These are phyloP conservation scores for Aphanomyces invadans DNA, from an alignment of 352 stramenopile genomes.

Conservation along the genomic window DNA sequence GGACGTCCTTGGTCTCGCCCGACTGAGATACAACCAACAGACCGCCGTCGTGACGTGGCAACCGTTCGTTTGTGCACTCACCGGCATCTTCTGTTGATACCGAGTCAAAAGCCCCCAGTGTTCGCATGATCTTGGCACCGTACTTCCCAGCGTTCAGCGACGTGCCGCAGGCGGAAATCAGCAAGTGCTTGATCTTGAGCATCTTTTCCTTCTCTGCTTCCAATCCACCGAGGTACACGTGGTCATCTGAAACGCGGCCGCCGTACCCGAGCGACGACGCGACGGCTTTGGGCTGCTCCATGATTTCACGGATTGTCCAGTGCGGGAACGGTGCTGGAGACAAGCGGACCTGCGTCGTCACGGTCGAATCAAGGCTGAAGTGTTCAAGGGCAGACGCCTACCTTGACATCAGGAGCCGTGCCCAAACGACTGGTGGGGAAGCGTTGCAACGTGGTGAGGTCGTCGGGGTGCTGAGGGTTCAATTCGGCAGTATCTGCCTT, in stretches of 20 bases:
- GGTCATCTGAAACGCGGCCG: slow-evolving; percentile 88
- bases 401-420: slow-evolving; percentile 88
- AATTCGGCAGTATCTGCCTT: slow-evolving; percentile 89
- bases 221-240: slow-evolving; percentile 91
- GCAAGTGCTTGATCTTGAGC: slow-evolving; percentile 89
- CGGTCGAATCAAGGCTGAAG: neutral
- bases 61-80: slow-evolving; percentile 85
- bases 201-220: slow-evolving; percentile 88
- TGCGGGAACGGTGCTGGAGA: slow-evolving; percentile 92
- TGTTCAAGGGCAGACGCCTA: neutral
- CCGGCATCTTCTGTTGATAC: slow-evolving; percentile 88
- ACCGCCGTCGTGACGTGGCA: slow-evolving; percentile 79
- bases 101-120: slow-evolving; percentile 91
- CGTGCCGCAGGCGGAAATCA: slow-evolving; percentile 93
- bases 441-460: slow-evolving; percentile 69
- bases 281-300: slow-evolving; percentile 96
- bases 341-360: slow-evolving; percentile 55
- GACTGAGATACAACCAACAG: slow-evolving; percentile 96
- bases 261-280: slow-evolving; percentile 91
- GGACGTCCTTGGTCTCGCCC: slow-evolving; percentile 97
- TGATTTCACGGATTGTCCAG: slow-evolving; percentile 94
- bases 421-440: slow-evolving; percentile 86
- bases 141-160: slow-evolving; percentile 89
- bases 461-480: slow-evolving; percentile 68
- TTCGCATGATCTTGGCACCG: slow-evolving; percentile 96